phyloP scores from a whole-genome alignment of 2,329 filamentous ascomycete genomes.

The Fusarium abutilonis region DNA sequence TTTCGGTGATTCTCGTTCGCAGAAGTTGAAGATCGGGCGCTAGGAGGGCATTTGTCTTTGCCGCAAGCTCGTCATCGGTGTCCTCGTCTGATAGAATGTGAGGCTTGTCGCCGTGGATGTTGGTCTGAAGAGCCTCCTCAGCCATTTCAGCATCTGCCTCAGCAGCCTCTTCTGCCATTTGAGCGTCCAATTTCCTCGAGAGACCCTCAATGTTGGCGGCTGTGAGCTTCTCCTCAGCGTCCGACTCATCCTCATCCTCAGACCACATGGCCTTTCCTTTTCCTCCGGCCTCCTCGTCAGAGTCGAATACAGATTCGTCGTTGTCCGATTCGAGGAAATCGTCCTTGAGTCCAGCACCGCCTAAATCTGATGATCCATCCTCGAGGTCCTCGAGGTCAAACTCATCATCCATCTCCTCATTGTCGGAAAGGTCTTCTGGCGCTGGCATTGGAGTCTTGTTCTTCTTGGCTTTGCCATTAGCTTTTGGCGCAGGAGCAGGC shows the following conservation, averaged over 20 bases:
- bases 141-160: constrained; percentile 87
- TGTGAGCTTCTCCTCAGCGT: constrained; percentile 88
- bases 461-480: constrained; percentile 47
- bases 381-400: constrained; percentile 61
- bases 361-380: constrained; percentile 54
- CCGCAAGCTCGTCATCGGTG: constrained; percentile 68
- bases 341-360: constrained; percentile 57
- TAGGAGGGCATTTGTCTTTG: constrained; percentile 71
- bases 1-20: constrained; percentile 89
- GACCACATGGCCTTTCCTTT: constrained; percentile 80
- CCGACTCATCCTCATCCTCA: constrained; percentile 90
- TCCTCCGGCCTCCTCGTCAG: constrained; percentile 68
- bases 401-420: constrained; percentile 51
- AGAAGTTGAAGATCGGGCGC: constrained; percentile 92
- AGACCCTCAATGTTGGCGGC: constrained; percentile 96
- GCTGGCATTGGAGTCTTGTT: constrained; percentile 52
- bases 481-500: constrained; percentile 42
- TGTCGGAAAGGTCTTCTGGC: constrained; percentile 59
- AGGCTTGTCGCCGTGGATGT: constrained; percentile 82
- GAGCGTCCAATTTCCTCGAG: constrained; percentile 82
- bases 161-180: constrained; percentile 80
- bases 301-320: constrained; percentile 74
- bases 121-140: constrained; percentile 88
- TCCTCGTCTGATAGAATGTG: constrained; percentile 72
- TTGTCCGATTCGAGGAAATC: constrained; percentile 69